These are phyloP conservation scores for Aspergillus haitiensis DNA, from an alignment of 495 filamentous ascomycete genomes.

Conservation along the genomic window DNA sequence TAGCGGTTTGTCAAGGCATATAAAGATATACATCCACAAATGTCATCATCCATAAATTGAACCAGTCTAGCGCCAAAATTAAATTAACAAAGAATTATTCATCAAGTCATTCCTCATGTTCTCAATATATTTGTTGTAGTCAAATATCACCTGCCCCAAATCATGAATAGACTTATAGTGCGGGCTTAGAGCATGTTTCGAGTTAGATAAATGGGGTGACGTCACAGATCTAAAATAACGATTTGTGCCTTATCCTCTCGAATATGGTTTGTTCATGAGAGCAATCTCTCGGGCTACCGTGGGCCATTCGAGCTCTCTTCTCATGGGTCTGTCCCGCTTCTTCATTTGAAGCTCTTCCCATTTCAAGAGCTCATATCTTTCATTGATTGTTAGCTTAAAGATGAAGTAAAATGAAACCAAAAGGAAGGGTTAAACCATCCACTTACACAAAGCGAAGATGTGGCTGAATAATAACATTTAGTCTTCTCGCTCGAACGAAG, in stretches of 20 bases:
- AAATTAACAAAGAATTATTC: slow-evolving; percentile 14
- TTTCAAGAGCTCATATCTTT: slow-evolving; percentile 71
- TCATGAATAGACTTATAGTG: neutral
- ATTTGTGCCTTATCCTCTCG: slow-evolving; percentile 15
- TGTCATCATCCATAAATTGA: slow-evolving; percentile 14
- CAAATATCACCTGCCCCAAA: neutral
- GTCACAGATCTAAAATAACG: neutral
- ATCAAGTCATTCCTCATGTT: slow-evolving; percentile 13
- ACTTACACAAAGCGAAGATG: slow-evolving; percentile 66
- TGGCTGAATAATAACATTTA: slow-evolving; percentile 75
- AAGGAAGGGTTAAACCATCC: neutral
- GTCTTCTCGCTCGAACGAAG: slow-evolving; percentile 85
- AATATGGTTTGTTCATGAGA: slow-evolving; percentile 92
- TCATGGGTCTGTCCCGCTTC: slow-evolving; percentile 47
- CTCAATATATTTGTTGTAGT: slow-evolving; percentile 12
- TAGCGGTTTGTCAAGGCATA: neutral
- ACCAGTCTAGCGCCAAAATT: slow-evolving; percentile 22
- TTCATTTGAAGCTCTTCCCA: slow-evolving; percentile 75
- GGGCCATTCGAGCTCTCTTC: slow-evolving; percentile 86
- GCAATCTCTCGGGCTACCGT: slow-evolving; percentile 88
- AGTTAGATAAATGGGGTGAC: neutral
- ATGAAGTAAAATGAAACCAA: neutral
- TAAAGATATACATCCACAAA: slow-evolving; percentile 4
- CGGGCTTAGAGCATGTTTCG: neutral
- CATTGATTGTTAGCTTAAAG: slow-evolving; percentile 19